Evolutionary conservation across 139 green algal species (phyloP).

Genomic region (Micractinium sp.): DNA sequence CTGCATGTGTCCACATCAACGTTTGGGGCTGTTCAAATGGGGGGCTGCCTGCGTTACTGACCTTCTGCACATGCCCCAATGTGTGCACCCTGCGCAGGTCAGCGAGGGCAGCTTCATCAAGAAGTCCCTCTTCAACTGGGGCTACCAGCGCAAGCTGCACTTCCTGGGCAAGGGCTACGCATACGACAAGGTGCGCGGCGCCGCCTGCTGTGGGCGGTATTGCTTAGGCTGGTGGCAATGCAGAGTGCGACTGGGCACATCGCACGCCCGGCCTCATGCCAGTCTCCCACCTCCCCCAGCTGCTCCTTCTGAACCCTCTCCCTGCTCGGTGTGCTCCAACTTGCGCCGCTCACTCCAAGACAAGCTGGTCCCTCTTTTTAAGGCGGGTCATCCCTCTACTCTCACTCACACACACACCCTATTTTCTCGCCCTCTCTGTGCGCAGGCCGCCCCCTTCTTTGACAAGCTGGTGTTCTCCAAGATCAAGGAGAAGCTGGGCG

Average conservation of each 20-base stretch:
- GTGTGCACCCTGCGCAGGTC: not conserved
- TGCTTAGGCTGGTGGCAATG: too few relatives aligned
- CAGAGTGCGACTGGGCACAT: too few relatives aligned
- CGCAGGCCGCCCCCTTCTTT: constrained; percentile 78
- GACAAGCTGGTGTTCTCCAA: constrained; percentile 77
- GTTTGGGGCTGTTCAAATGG: not conserved
- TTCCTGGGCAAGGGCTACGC: constrained; percentile 62
- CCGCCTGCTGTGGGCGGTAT: too few relatives aligned
- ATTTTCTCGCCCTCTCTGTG: not conserved
- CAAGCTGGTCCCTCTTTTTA: too few relatives aligned
- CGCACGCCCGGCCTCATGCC: too few relatives aligned
- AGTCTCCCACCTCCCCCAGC: not conserved
- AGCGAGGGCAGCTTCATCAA: constrained; percentile 57
- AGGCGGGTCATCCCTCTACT: too few relatives aligned
- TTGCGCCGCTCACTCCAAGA: too few relatives aligned
- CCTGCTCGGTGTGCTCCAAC: too few relatives aligned
- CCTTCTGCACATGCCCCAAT: not conserved
- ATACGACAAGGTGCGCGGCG: constrained; percentile 54
- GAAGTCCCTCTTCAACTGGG: constrained; percentile 83
- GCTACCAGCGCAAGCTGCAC: constrained; percentile 79
- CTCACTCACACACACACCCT: too few relatives aligned
- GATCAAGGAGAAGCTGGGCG: constrained; percentile 69
- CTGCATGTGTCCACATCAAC: too few relatives aligned
- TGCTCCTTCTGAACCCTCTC: not conserved
- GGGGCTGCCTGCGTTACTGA: not conserved